phyloP scores from a whole-genome alignment of 2,329 filamentous ascomycete genomes.

The Scedosporium boydii region DNA sequence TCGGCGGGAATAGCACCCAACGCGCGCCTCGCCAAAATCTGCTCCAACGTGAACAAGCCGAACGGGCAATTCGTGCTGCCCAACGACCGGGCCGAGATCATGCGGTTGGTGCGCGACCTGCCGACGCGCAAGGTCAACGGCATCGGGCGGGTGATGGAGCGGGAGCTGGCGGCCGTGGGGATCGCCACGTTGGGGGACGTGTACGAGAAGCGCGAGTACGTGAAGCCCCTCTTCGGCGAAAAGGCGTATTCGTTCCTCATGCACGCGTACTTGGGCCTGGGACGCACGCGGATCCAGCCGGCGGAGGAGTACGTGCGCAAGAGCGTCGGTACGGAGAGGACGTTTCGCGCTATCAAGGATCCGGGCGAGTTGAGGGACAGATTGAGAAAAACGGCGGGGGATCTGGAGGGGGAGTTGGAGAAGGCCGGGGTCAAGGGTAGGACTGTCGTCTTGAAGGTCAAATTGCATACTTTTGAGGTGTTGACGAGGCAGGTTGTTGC shows the following conservation, averaged over 20 bases:
- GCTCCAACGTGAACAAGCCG: conserved; percentile 91
- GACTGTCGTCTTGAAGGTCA: conserved; percentile 87
- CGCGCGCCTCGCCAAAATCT: conserved; percentile 88
- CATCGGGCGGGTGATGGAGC: conserved; percentile 86
- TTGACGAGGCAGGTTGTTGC: conserved; percentile 71
- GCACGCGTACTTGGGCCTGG: conserved; percentile 74
- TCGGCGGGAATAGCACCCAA: conserved; percentile 94
- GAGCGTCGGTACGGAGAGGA: conserved; percentile 87
- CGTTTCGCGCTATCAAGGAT: conserved; percentile 72
- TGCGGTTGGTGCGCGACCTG: conserved; percentile 76
- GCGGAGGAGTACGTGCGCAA: conserved; percentile 87
- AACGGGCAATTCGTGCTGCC: conserved; percentile 81
- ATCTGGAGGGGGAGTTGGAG: conserved; percentile 76
- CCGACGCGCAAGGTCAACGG: conserved; percentile 90
- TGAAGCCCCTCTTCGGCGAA: conserved; percentile 76
- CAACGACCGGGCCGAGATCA: conserved; percentile 62
- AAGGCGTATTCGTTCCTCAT: conserved; percentile 86
- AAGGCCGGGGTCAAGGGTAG: conserved; percentile 76
- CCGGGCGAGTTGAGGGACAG: conserved; percentile 63
- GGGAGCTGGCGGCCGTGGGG: conserved; percentile 79
- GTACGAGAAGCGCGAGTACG: conserved; percentile 61
- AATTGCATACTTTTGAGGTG: conserved; percentile 89
- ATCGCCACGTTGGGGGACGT: conserved; percentile 85
- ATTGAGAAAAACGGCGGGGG: conserved; percentile 69
- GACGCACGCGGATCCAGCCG: conserved; percentile 74